These are phyloP conservation scores for Neurospora sp. DNA, from an alignment of 2,329 filamentous ascomycete genomes.

Conservation along the genomic window DNA sequence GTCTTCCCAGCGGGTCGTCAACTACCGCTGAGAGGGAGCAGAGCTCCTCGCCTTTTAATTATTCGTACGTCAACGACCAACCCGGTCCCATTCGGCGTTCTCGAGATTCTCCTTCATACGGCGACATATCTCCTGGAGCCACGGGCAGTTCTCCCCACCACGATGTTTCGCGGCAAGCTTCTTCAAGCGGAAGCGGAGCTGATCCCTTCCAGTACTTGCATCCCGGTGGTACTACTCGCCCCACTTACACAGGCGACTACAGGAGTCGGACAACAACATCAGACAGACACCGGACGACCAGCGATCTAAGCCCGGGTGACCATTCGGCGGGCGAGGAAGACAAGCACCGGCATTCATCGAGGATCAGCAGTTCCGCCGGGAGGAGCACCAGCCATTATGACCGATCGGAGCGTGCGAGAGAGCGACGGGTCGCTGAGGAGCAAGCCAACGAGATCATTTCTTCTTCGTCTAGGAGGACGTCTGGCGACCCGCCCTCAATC, in stretches of 20 bases:
- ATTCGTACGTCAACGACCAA: slow-evolving; percentile 30
- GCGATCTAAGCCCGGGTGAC: not conserved
- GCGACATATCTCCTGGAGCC: not conserved
- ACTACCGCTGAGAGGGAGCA: slow-evolving; percentile 21
- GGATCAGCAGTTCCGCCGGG: not conserved
- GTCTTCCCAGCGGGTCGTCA: slow-evolving; percentile 12
- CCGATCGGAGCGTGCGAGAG: not conserved
- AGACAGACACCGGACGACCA: not conserved
- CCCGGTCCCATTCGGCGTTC: slow-evolving; percentile 28
- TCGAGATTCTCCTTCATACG: not conserved
- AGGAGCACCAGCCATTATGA: not conserved
- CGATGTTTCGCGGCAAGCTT: not conserved
- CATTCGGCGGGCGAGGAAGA: not conserved
- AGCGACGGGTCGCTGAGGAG: not conserved
- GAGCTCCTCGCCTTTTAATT: slow-evolving; percentile 34
- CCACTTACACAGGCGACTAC: not conserved
- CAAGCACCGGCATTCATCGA: not conserved
- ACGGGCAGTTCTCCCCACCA: not conserved
- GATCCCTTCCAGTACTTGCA: not conserved
- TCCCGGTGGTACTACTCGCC: not conserved
- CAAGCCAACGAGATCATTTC: not conserved
- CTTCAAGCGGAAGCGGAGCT: not conserved
- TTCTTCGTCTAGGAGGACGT: not conserved
- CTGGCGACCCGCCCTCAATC: not conserved
- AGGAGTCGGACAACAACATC: not conserved